A percentile compares a stretch with the other conserved stretches of the same genome.
Evolutionary conservation across 1,139 yeast genomes (phyloP).

Genomic region (Candida sanyaensis): DNA sequence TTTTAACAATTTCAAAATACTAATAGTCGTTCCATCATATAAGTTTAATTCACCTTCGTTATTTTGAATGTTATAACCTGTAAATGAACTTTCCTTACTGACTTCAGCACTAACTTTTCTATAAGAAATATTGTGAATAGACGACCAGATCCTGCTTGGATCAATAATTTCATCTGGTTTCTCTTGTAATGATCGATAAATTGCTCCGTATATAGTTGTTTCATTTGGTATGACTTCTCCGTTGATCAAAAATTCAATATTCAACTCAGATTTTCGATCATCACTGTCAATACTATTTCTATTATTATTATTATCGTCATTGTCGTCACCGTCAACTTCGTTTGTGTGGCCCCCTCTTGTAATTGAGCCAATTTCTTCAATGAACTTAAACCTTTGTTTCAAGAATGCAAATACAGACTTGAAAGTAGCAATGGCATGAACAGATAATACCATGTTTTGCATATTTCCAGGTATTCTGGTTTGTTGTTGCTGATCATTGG

Average conservation of each 20-base stretch:
- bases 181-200: constrained; percentile 54
- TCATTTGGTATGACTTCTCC: constrained; percentile 66
- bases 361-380: constrained; percentile 18
- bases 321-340: background rate
- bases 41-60: constrained; percentile 33
- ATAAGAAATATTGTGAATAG: constrained; percentile 55
- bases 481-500: constrained; percentile 16
- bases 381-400: constrained; percentile 32
- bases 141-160: constrained; percentile 56
- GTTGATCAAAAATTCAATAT: constrained; percentile 62
- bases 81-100: constrained; percentile 16
- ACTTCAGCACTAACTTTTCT: constrained; percentile 33
- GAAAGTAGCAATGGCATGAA: constrained; percentile 91
- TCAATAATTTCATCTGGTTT: constrained; percentile 45
- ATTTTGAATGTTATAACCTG: constrained; percentile 20
- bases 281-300: constrained; percentile 9
- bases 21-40: constrained; percentile 48
- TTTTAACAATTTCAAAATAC: constrained; percentile 57
- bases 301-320: background rate
- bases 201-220: constrained; percentile 80
- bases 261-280: constrained; percentile 15
- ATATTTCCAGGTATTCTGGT: constrained; percentile 29
- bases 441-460: constrained; percentile 56
- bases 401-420: constrained; percentile 68
- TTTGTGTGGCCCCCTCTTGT: background rate